phyloP scores from a whole-genome alignment of 306 rosid genomes.

The Fagus sylvatica region DNA sequence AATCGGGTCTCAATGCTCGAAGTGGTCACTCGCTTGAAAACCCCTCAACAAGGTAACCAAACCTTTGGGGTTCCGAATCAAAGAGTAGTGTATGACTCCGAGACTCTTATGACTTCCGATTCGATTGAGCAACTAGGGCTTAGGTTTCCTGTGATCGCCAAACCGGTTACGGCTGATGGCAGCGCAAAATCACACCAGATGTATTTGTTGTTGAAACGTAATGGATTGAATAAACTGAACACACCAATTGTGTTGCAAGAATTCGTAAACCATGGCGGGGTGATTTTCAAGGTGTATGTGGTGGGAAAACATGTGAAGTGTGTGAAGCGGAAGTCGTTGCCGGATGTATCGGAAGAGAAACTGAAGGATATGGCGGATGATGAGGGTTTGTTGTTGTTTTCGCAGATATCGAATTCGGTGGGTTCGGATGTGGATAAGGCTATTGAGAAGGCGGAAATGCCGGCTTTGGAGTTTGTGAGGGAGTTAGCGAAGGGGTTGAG shows the following conservation, averaged over 20 bases:
- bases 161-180: conserved; percentile 28
- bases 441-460: conserved; percentile 42
- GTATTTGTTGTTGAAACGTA: conserved; percentile 40
- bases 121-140: neutral
- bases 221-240: conserved; percentile 33
- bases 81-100: neutral
- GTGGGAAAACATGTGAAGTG: conserved; percentile 51
- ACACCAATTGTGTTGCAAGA: conserved; percentile 54
- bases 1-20: conserved; percentile 40
- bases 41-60: neutral
- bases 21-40: conserved; percentile 5
- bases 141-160: conserved; percentile 31
- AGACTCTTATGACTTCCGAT: neutral
- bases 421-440: conserved; percentile 20
- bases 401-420: conserved; percentile 45
- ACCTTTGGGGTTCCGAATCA: conserved; percentile 22
- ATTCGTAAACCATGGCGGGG: conserved; percentile 75
- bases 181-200: conserved; percentile 49
- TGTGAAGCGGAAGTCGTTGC: conserved; percentile 59
- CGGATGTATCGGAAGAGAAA: conserved; percentile 36
- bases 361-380: neutral
- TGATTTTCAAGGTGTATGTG: conserved; percentile 66
- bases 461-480: conserved; percentile 34
- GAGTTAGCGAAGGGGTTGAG: conserved; percentile 42
- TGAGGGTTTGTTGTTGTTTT: conserved; percentile 38